These are phyloP conservation scores for Limnomonas spitsbergensis DNA, from an alignment of 139 green algal species.

Conservation along the genomic window DNA sequence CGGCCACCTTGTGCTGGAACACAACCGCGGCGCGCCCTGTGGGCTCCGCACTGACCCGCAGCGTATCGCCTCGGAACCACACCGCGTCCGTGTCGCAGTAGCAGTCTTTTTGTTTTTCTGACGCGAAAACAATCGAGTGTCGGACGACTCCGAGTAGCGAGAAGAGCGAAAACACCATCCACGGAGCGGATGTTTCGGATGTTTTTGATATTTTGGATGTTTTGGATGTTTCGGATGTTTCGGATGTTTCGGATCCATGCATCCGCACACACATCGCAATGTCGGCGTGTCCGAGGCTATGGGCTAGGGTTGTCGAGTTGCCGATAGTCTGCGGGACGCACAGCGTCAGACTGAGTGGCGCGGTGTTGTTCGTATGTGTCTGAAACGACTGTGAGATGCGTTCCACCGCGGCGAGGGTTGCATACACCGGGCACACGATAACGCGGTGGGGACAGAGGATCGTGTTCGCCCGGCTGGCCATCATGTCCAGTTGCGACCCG, in stretches of 20 bases:
- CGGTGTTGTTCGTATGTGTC: no score
- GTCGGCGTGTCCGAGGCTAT: neutral
- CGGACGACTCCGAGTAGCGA: slow-evolving; percentile 10
- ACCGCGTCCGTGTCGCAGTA: neutral
- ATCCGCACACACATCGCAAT: slow-evolving; percentile 17
- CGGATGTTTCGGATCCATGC: no score
- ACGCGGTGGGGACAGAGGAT: neutral
- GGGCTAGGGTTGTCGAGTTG: neutral
- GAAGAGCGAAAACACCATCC: neutral
- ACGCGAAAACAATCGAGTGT: slow-evolving; percentile 2
- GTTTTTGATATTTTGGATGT: no score
- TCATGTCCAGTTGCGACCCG: neutral
- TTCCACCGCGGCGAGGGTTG: neutral
- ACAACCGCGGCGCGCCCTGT: slow-evolving; percentile 1
- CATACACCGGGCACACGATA: slow-evolving; percentile 3
- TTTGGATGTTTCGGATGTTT: no score
- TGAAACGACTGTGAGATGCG: neutral
- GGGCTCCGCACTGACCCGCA: no score
- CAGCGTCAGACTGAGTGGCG: no score
- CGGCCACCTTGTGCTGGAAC: slow-evolving; percentile 11
- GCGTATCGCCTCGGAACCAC: no score
- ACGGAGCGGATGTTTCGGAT: slow-evolving; percentile 8
- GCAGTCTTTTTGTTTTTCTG: slow-evolving; percentile 4
- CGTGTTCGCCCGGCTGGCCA: slow-evolving; percentile 11
- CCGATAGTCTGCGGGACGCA: slow-evolving; percentile 1